Percentiles rank a stretch among this genome's conserved stretches.
phyloP scores from a whole-genome alignment of 2,329 filamentous ascomycete species.

The Exophiala aquamarina region DNA sequence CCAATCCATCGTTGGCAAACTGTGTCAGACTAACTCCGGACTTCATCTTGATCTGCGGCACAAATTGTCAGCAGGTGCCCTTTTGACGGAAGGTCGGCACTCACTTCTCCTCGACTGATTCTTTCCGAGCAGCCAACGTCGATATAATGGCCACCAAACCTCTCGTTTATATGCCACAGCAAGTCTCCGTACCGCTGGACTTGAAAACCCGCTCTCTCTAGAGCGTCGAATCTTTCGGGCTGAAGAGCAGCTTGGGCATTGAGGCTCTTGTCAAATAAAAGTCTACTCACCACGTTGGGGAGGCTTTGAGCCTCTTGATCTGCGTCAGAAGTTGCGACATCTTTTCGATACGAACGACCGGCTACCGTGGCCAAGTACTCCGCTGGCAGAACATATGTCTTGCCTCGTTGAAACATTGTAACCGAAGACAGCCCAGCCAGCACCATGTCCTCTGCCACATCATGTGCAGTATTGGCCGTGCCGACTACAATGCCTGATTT shows the following conservation, averaged over 20 bases:
- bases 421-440: slow-evolving; percentile 41
- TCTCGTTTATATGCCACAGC: slow-evolving; percentile 39
- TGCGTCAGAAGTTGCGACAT: slow-evolving; percentile 22
- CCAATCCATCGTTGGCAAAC: slow-evolving; percentile 40
- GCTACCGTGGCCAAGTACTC: slow-evolving; percentile 26
- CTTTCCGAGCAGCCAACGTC: slow-evolving; percentile 45
- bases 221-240: slow-evolving; percentile 40
- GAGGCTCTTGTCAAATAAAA: slow-evolving; percentile 33
- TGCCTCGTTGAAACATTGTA: slow-evolving; percentile 48
- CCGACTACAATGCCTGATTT: slow-evolving; percentile 49
- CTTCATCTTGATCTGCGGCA: slow-evolving; percentile 41
- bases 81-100: no score
- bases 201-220: slow-evolving; percentile 44
- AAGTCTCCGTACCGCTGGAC: slow-evolving; percentile 40
- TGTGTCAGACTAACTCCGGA: slow-evolving; percentile 34
- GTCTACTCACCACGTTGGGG: slow-evolving; percentile 31
- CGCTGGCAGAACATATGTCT: slow-evolving; percentile 34
- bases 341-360: slow-evolving; percentile 23
- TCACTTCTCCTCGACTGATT: no score
- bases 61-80: no score
- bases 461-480: slow-evolving; percentile 49
- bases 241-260: slow-evolving; percentile 32
- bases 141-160: slow-evolving; percentile 49
- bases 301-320: slow-evolving; percentile 28
- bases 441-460: slow-evolving; percentile 50